A percentile compares a stretch with the other conserved stretches of the same genome.
Evolutionary conservation across 257 asterid species (phyloP).

Genomic region (Lithospermum erythrorhizon): DNA sequence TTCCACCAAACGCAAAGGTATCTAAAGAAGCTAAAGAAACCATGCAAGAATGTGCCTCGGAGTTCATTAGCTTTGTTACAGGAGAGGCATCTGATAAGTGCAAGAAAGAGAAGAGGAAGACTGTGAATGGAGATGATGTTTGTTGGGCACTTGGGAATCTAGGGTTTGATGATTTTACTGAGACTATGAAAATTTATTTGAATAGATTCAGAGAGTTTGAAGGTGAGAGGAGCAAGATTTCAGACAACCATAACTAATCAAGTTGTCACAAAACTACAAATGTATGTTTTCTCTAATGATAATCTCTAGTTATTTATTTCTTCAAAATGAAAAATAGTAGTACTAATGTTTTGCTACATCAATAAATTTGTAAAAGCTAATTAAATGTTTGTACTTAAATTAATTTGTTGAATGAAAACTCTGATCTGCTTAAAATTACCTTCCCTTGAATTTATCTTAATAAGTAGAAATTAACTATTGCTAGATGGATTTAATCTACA

Average conservation of each 20-base stretch:
- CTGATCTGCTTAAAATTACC: no score
- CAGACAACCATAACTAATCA: background rate
- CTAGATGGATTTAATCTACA: no score
- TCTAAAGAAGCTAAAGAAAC: conserved; percentile 18
- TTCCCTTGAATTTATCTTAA: no score
- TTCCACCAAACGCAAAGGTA: conserved; percentile 16
- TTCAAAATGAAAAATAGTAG: no score
- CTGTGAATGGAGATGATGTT: conserved; percentile 20
- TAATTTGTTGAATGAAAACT: no score
- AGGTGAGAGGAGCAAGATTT: conserved; percentile 15
- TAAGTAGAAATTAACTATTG: no score
- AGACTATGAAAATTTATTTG: conserved; percentile 14
- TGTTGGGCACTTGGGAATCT: conserved; percentile 23
- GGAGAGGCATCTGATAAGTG: conserved; percentile 20
- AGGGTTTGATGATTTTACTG: conserved; percentile 21
- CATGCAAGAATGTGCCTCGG: conserved; percentile 22
- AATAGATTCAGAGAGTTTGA: conserved; percentile 17
- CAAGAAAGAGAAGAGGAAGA: conserved; percentile 19
- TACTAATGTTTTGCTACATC: no score
- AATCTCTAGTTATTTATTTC: background rate
- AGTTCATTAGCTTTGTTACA: conserved; percentile 22
- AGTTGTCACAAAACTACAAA: background rate
- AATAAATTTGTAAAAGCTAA: no score
- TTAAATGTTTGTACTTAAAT: no score
- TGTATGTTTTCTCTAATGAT: background rate